Evolutionary conservation across 192 early-diverging fungal species (phyloP), one percentile per base, ranked within the genome.

Genomic region (Phlyctochytrium planicorne): DNA sequence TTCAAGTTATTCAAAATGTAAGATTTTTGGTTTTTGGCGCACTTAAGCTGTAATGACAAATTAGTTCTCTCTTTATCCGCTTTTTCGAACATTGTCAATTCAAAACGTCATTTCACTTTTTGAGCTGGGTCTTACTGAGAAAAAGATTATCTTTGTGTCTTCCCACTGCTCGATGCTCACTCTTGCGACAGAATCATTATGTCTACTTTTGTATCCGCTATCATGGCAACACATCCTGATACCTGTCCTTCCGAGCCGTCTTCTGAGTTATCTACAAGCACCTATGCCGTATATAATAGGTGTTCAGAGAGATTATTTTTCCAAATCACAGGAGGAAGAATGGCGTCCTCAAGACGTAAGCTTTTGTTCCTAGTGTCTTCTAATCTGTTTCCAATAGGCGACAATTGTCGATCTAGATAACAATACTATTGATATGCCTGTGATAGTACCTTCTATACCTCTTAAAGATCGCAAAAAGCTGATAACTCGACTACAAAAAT

Each of bases 261-360:
- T 92, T 6, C 68, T 91, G 77, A 84, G 75, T 56, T 80, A 80
- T 55, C 72, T 90, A 10, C 81, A 90, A 68, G 91, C 89, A 17
- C 89, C 91, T 25, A 88, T 93, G 52, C 91, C 91, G 14, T 93
- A 87, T 52, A 90, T 93, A 17, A 80, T 91, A 47, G 91, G 91
- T 14, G 82, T 91, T 25, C 77, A 88, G 47, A 76, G 85, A 37
- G 78, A 84, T 0, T 78, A 80, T 47, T 80, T 72, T 67, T 32
- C 34, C 14, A 52, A 78, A 17, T 78, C 69, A 2, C 68, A 78
- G 47, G 79, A 82, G 34, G 71, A 86, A 1, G 82, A 87, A 36
- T 82, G 80, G 56, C 71, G 81, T 63, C 86, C 88, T 3, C 78
- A 84, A 56, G 91, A 93, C 67, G 91, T 88, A 79, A 69, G 61